phyloP scores from a whole-genome alignment of 805 yeast genomes.

The Huiozyma sinensis region DNA sequence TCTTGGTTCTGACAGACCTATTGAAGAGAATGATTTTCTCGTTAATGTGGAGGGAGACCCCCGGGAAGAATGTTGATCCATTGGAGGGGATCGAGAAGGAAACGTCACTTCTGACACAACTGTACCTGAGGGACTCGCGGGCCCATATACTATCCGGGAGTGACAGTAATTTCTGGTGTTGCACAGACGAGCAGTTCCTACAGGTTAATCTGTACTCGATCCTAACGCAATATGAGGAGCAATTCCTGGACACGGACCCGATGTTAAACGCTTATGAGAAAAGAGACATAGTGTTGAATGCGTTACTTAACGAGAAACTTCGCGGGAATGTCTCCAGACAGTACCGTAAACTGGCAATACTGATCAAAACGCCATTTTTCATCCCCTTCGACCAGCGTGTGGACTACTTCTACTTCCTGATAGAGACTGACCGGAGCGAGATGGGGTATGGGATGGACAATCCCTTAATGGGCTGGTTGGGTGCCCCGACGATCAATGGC shows the following conservation, averaged over 20 bases:
- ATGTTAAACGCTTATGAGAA: slow-evolving; percentile 1
- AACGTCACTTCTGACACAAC: slow-evolving; percentile 11
- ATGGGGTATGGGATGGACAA: neutral
- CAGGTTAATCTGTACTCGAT: slow-evolving; percentile 2
- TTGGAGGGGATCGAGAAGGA: neutral
- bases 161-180: slow-evolving; percentile 14
- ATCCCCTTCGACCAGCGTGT: slow-evolving; percentile 69
- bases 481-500: slow-evolving; percentile 1
- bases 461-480: slow-evolving; percentile 1
- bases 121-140: slow-evolving; percentile 25
- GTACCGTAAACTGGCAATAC: slow-evolving; percentile 36
- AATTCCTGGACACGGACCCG: neutral
- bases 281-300: neutral
- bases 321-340: slow-evolving; percentile 10
- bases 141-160: slow-evolving; percentile 13
- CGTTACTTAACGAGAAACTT: slow-evolving; percentile 1
- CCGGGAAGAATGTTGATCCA: neutral
- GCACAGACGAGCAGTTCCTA: slow-evolving; percentile 1
- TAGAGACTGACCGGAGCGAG: slow-evolving; percentile 40
- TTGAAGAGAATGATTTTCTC: slow-evolving; percentile 17
- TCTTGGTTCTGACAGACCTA: slow-evolving; percentile 10
- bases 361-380: slow-evolving; percentile 65
- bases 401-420: slow-evolving; percentile 52
- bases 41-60: slow-evolving; percentile 11
- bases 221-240: slow-evolving; percentile 1